Conservation (phyloP, 306 rosid species). For the Vigna nakashimae region DNA sequence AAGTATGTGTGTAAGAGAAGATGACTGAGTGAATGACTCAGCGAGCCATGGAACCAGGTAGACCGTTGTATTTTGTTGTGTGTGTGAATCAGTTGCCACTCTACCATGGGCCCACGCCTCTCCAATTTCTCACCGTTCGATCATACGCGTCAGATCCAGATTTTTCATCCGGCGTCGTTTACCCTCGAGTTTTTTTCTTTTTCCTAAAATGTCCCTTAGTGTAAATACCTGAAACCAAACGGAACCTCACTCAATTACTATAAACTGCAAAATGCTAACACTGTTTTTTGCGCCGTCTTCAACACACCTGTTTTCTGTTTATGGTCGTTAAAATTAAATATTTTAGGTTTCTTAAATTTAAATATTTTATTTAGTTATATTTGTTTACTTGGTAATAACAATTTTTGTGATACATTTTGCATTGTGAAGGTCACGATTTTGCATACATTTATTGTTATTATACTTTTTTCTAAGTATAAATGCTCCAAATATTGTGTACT, state of each 20-base stretch:
- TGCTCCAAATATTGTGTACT: too few species aligned
- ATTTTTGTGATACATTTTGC: too few species aligned
- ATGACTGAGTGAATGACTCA: conserved; percentile 33
- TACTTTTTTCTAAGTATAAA: too few species aligned
- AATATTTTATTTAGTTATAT: background rate
- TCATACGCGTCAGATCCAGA: conserved; percentile 24
- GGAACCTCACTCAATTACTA: background rate
- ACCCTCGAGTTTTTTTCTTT: too few species aligned
- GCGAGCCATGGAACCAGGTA: conserved; percentile 18
- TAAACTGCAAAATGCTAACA: background rate
- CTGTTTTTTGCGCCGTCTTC: background rate
- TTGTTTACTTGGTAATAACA: too few species aligned
- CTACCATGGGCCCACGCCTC: background rate
- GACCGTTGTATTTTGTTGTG: conserved; percentile 13
- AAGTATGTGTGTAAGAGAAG: background rate
- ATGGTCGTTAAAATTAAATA: background rate
- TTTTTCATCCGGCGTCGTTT: conserved; percentile 33
- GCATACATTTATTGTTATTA: too few species aligned
- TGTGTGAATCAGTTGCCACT: conserved; percentile 14
- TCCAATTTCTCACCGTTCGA: conserved; percentile 28
- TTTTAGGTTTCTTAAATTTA: background rate
- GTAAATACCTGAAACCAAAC: background rate
- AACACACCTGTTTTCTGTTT: background rate
- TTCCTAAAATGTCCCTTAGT: too few species aligned
- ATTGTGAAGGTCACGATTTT: too few species aligned